Conservation (phyloP, 2,329 filamentous ascomycete species). For the Xylariaceae sp. region DNA sequence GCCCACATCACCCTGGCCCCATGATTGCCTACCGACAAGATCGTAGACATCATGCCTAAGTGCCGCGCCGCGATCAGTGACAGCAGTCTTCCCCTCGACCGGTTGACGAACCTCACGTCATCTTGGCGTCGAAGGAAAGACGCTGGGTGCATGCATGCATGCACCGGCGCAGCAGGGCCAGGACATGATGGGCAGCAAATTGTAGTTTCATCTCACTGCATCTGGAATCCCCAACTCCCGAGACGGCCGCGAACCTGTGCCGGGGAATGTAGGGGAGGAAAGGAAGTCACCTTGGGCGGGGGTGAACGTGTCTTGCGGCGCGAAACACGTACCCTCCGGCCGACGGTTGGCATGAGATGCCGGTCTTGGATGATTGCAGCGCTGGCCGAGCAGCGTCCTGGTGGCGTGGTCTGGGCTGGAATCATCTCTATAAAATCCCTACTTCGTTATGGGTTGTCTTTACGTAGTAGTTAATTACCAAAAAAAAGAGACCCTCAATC, state of each 20-base stretch:
- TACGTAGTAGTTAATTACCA: constrained; percentile 16
- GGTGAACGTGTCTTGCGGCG: too few species aligned
- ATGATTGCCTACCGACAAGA: constrained; percentile 10
- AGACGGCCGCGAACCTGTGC: constrained; percentile 5
- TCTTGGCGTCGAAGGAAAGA: constrained; percentile 10
- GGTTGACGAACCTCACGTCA: background rate
- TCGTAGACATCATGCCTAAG: constrained; percentile 22
- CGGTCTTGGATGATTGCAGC: constrained; percentile 19
- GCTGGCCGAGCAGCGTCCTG: constrained; percentile 7
- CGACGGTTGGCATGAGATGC: constrained; percentile 25
- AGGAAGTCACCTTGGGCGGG: constrained; percentile 5
- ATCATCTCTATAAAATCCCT: constrained; percentile 4
- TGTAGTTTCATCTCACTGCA: constrained; percentile 30
- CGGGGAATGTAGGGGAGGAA: background rate
- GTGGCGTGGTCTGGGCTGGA: constrained; percentile 1
- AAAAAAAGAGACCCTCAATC: constrained; percentile 5
- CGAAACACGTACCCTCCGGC: too few species aligned
- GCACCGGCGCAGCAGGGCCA: constrained; percentile 14
- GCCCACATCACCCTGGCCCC: constrained; percentile 20
- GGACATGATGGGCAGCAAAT: constrained; percentile 19
- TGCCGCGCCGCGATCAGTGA: constrained; percentile 27
- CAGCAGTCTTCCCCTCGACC: background rate
- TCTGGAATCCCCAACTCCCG: constrained; percentile 16
- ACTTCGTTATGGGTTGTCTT: constrained; percentile 12
- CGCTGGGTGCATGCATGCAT: constrained; percentile 6